A percentile compares a stretch with the other conserved stretches of the same genome.
These are phyloP conservation scores for Synchytrium microbalum DNA, from an alignment of 371 early-diverging fungal species.

Conservation along the genomic window DNA sequence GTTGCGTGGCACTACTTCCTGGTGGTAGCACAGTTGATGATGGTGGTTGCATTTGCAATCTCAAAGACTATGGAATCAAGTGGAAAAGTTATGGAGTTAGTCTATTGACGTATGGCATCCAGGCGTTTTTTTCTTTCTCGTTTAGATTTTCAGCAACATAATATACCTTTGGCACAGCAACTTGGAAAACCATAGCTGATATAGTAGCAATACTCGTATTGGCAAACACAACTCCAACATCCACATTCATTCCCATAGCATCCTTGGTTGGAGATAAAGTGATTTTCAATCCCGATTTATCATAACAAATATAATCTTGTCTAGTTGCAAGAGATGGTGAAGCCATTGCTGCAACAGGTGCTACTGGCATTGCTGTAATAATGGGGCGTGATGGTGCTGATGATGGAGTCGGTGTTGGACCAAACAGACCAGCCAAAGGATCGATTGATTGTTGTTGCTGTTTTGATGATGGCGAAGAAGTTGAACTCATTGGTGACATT, in stretches of 20 bases:
- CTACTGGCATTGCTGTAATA: constrained; percentile 19
- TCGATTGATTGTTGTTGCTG: not conserved
- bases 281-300: constrained; percentile 66
- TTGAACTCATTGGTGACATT: not conserved
- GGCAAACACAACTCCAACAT: constrained; percentile 59
- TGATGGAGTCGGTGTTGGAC: constrained; percentile 23
- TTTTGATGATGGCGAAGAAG: not conserved
- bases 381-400: constrained; percentile 29
- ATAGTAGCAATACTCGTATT: constrained; percentile 55
- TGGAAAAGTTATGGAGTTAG: not conserved
- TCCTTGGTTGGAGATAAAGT: constrained; percentile 60
- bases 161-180: constrained; percentile 79
- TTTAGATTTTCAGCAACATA: constrained; percentile 10
- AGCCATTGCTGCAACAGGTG: not conserved
- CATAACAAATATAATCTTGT: constrained; percentile 55
- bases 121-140: not conserved
- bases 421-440: constrained; percentile 6
- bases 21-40: constrained; percentile 51
- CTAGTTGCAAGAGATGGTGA: not conserved
- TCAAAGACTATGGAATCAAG: constrained; percentile 46
- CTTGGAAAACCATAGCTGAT: constrained; percentile 69
- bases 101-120: not conserved
- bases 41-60: constrained; percentile 75
- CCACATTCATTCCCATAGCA: constrained; percentile 47
- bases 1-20: constrained; percentile 61